Evolutionary conservation across 176 grass and related monocot genomes (phyloP).

Genomic region (Oryza coarctata): DNA sequence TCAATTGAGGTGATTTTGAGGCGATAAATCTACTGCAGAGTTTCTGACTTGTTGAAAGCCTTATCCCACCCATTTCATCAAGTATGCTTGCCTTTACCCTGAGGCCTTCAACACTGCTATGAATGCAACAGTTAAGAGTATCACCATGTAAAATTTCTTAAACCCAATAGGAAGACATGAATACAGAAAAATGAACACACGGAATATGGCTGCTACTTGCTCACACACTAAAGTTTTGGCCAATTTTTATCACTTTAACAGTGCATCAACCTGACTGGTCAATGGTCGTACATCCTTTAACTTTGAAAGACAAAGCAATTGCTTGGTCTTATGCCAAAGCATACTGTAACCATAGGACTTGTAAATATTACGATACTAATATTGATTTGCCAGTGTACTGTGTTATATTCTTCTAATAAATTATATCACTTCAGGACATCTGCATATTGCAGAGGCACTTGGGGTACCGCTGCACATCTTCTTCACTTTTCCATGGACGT

Average conservation of each 20-base stretch:
- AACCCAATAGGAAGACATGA: neutral
- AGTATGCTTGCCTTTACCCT: slow-evolving; percentile 2
- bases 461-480: slow-evolving; percentile 91
- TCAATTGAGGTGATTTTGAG: neutral
- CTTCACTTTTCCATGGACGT: slow-evolving; percentile 99
- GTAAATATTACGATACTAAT: neutral
- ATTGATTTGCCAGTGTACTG: neutral
- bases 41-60: neutral
- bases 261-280: neutral
- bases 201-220: neutral
- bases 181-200: neutral
- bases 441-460: slow-evolving; percentile 95
- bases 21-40: neutral
- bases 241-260: neutral
- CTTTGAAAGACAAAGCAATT: neutral
- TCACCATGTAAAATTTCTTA: neutral
- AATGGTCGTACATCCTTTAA: neutral
- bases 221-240: slow-evolving; percentile 4
- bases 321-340: slow-evolving; percentile 4
- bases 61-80: neutral
- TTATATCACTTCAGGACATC: slow-evolving; percentile 65
- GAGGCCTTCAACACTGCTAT: neutral
- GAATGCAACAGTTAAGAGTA: slow-evolving; percentile 1
- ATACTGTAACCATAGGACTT: neutral
- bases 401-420: slow-evolving; percentile 20